A percentile compares a stretch with the other conserved stretches of the same genome.
Conservation (phyloP, 1,139 yeast species). For the Pneumocystis sp. region DNA sequence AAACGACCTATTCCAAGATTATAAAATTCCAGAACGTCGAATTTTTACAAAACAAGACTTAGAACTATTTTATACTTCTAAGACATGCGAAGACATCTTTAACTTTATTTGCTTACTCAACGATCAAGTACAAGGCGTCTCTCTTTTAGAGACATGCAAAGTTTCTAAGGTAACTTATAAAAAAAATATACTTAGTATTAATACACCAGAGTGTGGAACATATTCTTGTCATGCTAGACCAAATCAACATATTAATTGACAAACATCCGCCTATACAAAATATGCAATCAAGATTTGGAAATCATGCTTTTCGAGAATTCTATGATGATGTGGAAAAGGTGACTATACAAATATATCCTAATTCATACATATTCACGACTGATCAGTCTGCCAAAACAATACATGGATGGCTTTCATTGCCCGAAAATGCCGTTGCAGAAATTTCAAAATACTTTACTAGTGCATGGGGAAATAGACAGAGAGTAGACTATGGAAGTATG, state of each 20-base stretch:
- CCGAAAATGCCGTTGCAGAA: slow-evolving; percentile 14
- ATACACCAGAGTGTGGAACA: not conserved
- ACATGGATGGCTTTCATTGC: slow-evolving; percentile 20
- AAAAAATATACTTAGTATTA: not conserved
- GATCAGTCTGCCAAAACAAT: slow-evolving; percentile 18
- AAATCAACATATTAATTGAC: slow-evolving; percentile 33
- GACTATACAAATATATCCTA: slow-evolving; percentile 1
- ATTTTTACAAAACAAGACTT: slow-evolving; percentile 34
- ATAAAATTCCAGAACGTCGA: not conserved
- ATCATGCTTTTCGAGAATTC: slow-evolving; percentile 70
- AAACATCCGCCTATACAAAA: slow-evolving; percentile 59
- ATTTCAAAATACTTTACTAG: slow-evolving; percentile 38
- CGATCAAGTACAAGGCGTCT: not conserved
- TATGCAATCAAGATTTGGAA: slow-evolving; percentile 74
- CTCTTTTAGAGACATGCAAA: not conserved
- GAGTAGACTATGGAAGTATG: slow-evolving; percentile 95
- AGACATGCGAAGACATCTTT: slow-evolving; percentile 18
- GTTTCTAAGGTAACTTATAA: not conserved
- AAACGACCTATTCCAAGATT: not conserved
- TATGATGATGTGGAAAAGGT: slow-evolving; percentile 44
- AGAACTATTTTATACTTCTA: slow-evolving; percentile 36
- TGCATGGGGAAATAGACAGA: slow-evolving; percentile 69
- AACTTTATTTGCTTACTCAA: not conserved
- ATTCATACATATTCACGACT: slow-evolving; percentile 1
- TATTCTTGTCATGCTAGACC: slow-evolving; percentile 26